Evolutionary conservation across 768 basidiomycete genomes (phyloP).

Genomic region (Russula ochroleuca): DNA sequence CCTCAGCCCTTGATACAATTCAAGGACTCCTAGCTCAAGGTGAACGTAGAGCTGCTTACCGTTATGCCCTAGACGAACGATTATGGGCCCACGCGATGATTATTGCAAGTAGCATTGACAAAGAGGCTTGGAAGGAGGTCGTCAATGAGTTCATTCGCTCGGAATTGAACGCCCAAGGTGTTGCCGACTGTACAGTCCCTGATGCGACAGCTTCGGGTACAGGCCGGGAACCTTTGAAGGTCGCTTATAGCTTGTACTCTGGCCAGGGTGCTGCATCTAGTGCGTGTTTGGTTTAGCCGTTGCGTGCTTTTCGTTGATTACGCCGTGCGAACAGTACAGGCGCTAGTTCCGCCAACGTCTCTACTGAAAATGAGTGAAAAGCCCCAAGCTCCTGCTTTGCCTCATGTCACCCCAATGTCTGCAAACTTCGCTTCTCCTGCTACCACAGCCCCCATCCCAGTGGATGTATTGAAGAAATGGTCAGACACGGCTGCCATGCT

Average conservation of each 20-base stretch:
- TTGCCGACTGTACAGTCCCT: slow-evolving; percentile 21
- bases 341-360: slow-evolving; percentile 18
- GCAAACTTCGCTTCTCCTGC: slow-evolving; percentile 50
- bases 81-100: slow-evolving; percentile 96
- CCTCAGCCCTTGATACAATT: slow-evolving; percentile 70
- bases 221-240: slow-evolving; percentile 69
- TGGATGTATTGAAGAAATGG: slow-evolving; percentile 71
- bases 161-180: slow-evolving; percentile 55
- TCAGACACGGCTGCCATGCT: slow-evolving; percentile 83
- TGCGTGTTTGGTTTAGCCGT: slow-evolving; percentile 36
- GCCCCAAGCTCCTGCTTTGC: slow-evolving; percentile 9
- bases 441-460: slow-evolving; percentile 47
- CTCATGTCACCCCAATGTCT: slow-evolving; percentile 50
- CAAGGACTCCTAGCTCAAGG: slow-evolving; percentile 77
- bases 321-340: slow-evolving; percentile 6
- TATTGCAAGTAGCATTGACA: slow-evolving; percentile 89
- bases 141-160: slow-evolving; percentile 78
- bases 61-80: slow-evolving; percentile 81
- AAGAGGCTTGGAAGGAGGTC: slow-evolving; percentile 89
- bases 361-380: slow-evolving; percentile 20
- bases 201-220: slow-evolving; percentile 33
- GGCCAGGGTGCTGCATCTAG: slow-evolving; percentile 77
- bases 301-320: background rate
- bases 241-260: slow-evolving; percentile 78
- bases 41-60: slow-evolving; percentile 80